Evolutionary conservation across 2,329 filamentous ascomycete species (phyloP).

Genomic region (Calonectria leucothoes): DNA sequence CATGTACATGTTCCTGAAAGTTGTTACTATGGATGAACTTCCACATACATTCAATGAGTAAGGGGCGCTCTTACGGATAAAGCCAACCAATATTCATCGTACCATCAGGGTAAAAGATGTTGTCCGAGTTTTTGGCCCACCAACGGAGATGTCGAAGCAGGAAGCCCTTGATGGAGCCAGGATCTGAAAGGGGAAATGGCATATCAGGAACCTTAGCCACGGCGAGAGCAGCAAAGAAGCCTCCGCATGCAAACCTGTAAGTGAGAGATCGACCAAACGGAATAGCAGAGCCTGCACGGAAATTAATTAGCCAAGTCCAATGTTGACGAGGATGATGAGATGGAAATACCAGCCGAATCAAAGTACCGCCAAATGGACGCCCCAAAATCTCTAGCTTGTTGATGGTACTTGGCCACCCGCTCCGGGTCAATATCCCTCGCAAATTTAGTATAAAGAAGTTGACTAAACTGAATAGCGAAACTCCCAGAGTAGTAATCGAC

Average conservation of each 20-base stretch:
- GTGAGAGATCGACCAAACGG: slow-evolving; percentile 64
- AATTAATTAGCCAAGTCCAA: neutral
- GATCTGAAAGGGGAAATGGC: slow-evolving; percentile 49
- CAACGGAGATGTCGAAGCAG: slow-evolving; percentile 61
- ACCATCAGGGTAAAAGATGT: slow-evolving; percentile 61
- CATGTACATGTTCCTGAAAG: slow-evolving; percentile 62
- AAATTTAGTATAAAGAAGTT: slow-evolving; percentile 59
- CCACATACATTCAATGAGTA: accelerated
- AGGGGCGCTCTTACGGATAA: slow-evolving; percentile 40
- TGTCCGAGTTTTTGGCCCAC: slow-evolving; percentile 55
- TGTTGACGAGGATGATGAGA: neutral
- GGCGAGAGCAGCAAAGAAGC: slow-evolving; percentile 59
- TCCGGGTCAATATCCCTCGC: slow-evolving; percentile 53
- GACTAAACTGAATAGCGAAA: slow-evolving; percentile 64
- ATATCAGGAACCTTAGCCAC: slow-evolving; percentile 54
- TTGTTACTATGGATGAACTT: neutral
- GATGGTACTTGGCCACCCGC: slow-evolving; percentile 50
- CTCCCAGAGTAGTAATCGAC: slow-evolving; percentile 66
- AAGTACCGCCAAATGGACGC: slow-evolving; percentile 60
- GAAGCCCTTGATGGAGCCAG: slow-evolving; percentile 59
- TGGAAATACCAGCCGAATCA: slow-evolving; percentile 52
- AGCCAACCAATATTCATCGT: slow-evolving; percentile 59
- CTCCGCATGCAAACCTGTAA: slow-evolving; percentile 62
- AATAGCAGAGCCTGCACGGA: slow-evolving; percentile 56
- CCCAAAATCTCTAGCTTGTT: slow-evolving; percentile 55